A percentile compares a stretch with the other conserved stretches of the same genome.
Conservation (phyloP, 2,329 filamentous ascomycete species). For the Rasamsonia emersonii region DNA sequence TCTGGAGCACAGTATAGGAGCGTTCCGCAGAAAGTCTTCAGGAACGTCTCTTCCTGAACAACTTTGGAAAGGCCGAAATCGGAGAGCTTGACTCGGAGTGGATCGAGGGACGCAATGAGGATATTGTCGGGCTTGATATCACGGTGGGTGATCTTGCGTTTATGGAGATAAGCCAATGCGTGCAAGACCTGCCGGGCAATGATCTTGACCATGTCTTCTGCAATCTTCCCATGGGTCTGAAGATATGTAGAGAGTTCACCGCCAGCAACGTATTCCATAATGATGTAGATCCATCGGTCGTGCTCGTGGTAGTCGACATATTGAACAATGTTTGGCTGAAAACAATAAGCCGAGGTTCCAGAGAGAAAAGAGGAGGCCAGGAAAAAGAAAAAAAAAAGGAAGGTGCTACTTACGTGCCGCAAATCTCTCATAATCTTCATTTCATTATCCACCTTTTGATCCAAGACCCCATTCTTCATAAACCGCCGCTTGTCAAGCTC, state of each 20-base stretch:
- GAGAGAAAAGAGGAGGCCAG: constrained; percentile 7
- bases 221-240: constrained; percentile 50
- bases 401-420: constrained; percentile 57
- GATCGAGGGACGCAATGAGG: constrained; percentile 63
- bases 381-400: not conserved
- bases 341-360: constrained; percentile 3
- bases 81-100: constrained; percentile 79
- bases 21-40: constrained; percentile 95
- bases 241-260: constrained; percentile 78
- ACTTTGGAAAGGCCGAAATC: constrained; percentile 97
- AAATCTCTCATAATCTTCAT: constrained; percentile 91
- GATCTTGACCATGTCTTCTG: constrained; percentile 58
- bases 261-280: constrained; percentile 84
- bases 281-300: constrained; percentile 76
- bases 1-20: constrained; percentile 93
- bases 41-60: constrained; percentile 80
- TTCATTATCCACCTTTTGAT: constrained; percentile 91
- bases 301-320: constrained; percentile 85
- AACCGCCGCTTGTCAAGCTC: constrained; percentile 89
- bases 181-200: constrained; percentile 64
- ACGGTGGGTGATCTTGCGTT: constrained; percentile 86
- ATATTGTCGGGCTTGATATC: constrained; percentile 99
- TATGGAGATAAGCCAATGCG: constrained; percentile 78
- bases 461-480: constrained; percentile 82
- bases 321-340: constrained; percentile 74